These are phyloP conservation scores for Gigaspora rosea DNA, from an alignment of 192 early-diverging fungal species.

Conservation along the genomic window DNA sequence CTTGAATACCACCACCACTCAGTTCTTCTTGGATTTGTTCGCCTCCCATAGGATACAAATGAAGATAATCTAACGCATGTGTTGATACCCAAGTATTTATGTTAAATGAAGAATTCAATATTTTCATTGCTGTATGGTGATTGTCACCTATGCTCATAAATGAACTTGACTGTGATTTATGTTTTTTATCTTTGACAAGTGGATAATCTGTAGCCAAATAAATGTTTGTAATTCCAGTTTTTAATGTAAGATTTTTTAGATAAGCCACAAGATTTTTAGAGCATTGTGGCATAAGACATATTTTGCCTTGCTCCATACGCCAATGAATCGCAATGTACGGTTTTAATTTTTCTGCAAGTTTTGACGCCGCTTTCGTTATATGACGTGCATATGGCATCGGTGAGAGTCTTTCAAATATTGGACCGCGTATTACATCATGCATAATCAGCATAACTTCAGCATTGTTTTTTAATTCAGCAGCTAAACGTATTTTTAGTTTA, in stretches of 20 bases:
- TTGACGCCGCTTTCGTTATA: too few relatives aligned
- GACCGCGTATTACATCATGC: neutral
- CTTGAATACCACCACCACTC: too few relatives aligned
- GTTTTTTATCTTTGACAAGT: conserved; percentile 29
- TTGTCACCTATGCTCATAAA: conserved; percentile 8
- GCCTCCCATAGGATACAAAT: too few relatives aligned
- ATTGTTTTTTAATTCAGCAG: too few relatives aligned
- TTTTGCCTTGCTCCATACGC: conserved; percentile 37
- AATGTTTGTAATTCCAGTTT: too few relatives aligned
- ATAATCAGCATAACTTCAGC: neutral
- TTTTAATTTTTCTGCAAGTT: neutral
- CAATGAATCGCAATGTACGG: conserved; percentile 44
- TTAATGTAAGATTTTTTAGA: neutral
- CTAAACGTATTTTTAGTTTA: neutral
- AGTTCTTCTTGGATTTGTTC: too few relatives aligned
- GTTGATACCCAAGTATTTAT: neutral
- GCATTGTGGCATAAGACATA: conserved; percentile 29
- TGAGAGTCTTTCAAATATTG: neutral
- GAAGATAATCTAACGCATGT: too few relatives aligned
- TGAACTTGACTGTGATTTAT: neutral
- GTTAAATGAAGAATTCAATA: neutral
- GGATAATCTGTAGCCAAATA: conserved; percentile 45
- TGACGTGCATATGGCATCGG: neutral
- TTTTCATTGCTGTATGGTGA: conserved; percentile 39
- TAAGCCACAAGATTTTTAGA: conserved; percentile 25